phyloP scores from a whole-genome alignment of 2,329 filamentous ascomycete genomes.

The Bertia moriformis region DNA sequence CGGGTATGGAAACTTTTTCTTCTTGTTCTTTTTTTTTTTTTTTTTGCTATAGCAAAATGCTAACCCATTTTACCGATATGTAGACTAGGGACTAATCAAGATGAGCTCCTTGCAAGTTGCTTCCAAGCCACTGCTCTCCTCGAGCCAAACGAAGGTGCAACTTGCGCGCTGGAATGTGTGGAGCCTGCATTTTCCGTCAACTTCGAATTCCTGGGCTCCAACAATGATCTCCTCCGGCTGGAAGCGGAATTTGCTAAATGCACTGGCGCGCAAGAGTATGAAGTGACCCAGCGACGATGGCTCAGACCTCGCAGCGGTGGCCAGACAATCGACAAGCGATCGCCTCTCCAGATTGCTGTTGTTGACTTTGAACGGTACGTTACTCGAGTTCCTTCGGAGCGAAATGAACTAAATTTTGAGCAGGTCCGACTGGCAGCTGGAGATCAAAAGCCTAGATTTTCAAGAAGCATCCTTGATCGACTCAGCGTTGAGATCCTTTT shows the following conservation, averaged over 20 bases:
- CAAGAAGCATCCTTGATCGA: constrained; percentile 12
- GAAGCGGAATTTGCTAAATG: constrained; percentile 18
- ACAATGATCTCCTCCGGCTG: constrained; percentile 16
- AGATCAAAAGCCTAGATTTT: constrained; percentile 21
- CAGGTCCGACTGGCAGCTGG: constrained; percentile 23
- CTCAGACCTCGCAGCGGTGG: constrained; percentile 11
- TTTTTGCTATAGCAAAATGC: too few species aligned
- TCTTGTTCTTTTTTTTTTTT: too few species aligned
- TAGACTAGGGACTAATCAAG: constrained; percentile 11
- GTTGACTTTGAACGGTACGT: constrained; percentile 18
- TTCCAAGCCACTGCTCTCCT: constrained; percentile 12
- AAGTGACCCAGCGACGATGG: constrained; percentile 17
- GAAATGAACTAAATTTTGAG: constrained; percentile 2
- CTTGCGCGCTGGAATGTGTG: constrained; percentile 8
- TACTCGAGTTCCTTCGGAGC: neutral
- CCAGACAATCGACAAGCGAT: constrained; percentile 7
- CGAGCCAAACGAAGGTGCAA: constrained; percentile 9
- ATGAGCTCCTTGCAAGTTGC: constrained; percentile 13
- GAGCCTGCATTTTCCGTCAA: constrained; percentile 19
- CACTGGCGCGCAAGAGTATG: constrained; percentile 13
- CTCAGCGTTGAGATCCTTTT: constrained; percentile 12
- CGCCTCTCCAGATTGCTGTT: constrained; percentile 17
- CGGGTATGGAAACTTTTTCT: constrained; percentile 12
- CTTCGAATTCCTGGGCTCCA: constrained; percentile 19
- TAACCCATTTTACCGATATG: constrained; percentile 1